phyloP scores from a whole-genome alignment of 202 grass and related monocot species.

The Panicum hallii region DNA sequence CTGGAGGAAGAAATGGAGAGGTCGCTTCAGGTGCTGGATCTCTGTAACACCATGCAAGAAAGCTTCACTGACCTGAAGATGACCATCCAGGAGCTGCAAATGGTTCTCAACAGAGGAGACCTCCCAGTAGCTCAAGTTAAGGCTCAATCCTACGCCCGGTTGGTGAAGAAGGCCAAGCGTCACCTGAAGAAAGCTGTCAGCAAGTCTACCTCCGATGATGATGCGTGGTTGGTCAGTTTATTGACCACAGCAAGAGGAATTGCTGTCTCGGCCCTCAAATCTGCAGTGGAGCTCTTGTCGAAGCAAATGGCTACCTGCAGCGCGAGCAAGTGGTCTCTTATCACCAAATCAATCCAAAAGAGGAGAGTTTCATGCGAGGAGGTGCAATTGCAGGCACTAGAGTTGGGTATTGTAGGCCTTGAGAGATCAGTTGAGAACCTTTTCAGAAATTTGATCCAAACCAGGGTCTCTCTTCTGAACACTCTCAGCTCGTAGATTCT shows the following conservation, averaged over 20 bases:
- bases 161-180: slow-evolving; percentile 60
- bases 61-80: slow-evolving; percentile 47
- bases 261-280: slow-evolving; percentile 41
- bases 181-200: slow-evolving; percentile 49
- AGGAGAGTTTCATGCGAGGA: slow-evolving; percentile 48
- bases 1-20: slow-evolving; percentile 67
- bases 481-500: slow-evolving; percentile 48
- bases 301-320: slow-evolving; percentile 40
- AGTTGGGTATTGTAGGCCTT: slow-evolving; percentile 42
- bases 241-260: slow-evolving; percentile 46
- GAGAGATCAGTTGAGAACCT: slow-evolving; percentile 54
- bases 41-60: slow-evolving; percentile 59
- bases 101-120: slow-evolving; percentile 46
- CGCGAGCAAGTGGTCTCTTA: slow-evolving; percentile 56
- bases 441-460: slow-evolving; percentile 63
- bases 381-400: slow-evolving; percentile 48
- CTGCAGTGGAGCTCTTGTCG: slow-evolving; percentile 37
- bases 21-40: slow-evolving; percentile 63
- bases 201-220: slow-evolving; percentile 34
- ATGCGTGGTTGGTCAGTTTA: slow-evolving; percentile 31
- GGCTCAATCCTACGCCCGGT: slow-evolving; percentile 31
- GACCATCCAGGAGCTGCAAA: slow-evolving; percentile 44
- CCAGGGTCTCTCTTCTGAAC: slow-evolving; percentile 69
- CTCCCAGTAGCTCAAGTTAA: slow-evolving; percentile 4
- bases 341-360: slow-evolving; percentile 44